These are phyloP conservation scores for Aspergillus melleus DNA, from an alignment of 2,329 filamentous ascomycete genomes.

Conservation along the genomic window DNA sequence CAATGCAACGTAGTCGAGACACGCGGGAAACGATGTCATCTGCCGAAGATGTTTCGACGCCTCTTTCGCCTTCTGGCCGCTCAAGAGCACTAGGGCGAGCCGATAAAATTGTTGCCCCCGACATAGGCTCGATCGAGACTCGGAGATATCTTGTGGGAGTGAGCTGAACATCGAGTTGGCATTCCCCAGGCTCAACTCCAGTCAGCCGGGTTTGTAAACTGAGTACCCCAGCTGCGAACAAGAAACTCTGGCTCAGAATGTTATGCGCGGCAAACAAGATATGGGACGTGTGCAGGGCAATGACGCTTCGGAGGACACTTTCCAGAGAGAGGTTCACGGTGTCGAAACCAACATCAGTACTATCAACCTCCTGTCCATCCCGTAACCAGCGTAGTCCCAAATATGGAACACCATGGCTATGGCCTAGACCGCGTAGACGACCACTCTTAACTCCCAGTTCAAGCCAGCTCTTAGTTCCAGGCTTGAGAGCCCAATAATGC, in stretches of 20 bases:
- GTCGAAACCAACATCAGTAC: constrained; percentile 68
- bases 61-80: constrained; percentile 65
- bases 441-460: constrained; percentile 68
- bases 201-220: constrained; percentile 60
- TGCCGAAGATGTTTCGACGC: constrained; percentile 49
- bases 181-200: constrained; percentile 63
- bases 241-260: constrained; percentile 58
- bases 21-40: constrained; percentile 43
- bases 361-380: constrained; percentile 72
- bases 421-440: constrained; percentile 6
- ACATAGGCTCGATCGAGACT: constrained; percentile 72
- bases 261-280: constrained; percentile 68
- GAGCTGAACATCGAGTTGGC: constrained; percentile 67
- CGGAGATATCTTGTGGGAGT: constrained; percentile 61
- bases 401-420: constrained; percentile 27
- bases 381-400: constrained; percentile 73
- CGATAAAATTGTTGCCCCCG: constrained; percentile 71
- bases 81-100: constrained; percentile 60
- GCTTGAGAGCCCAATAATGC: constrained; percentile 81
- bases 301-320: constrained; percentile 68
- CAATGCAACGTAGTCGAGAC: constrained; percentile 38
- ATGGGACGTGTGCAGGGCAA: constrained; percentile 72
- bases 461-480: constrained; percentile 81
- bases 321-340: constrained; percentile 70
- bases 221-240: constrained; percentile 63